Percentiles rank a stretch among this genome's conserved stretches.
These are phyloP conservation scores for Huntiella bhutanensis DNA, from an alignment of 2,329 filamentous ascomycete species.

Conservation along the genomic window DNA sequence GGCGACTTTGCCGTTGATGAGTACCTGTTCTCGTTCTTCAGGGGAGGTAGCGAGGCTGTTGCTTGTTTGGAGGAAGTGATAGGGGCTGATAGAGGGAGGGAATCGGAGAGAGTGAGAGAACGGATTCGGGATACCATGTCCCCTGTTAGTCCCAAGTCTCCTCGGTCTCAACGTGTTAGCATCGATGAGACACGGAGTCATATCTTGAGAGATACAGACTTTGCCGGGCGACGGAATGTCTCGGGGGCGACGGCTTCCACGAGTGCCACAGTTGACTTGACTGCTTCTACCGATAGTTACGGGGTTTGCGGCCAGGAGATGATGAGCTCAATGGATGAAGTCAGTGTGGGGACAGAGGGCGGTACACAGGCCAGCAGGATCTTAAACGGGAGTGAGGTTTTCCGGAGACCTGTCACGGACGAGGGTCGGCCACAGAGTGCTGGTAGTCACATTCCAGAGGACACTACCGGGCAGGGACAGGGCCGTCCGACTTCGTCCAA, in stretches of 20 bases:
- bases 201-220: no score
- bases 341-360: slow-evolving; percentile 27
- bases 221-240: no score
- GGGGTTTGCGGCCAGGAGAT: slow-evolving; percentile 52
- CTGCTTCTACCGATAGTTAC: slow-evolving; percentile 55
- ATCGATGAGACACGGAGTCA: neutral
- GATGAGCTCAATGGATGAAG: slow-evolving; percentile 53
- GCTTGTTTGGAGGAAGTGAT: slow-evolving; percentile 34
- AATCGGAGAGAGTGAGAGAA: slow-evolving; percentile 43
- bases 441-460: neutral
- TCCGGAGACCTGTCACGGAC: slow-evolving; percentile 23
- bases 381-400: slow-evolving; percentile 68
- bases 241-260: slow-evolving; percentile 10
- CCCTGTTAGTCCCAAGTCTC: slow-evolving; percentile 1
- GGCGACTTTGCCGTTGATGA: slow-evolving; percentile 93
- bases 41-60: slow-evolving; percentile 65
- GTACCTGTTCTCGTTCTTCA: slow-evolving; percentile 97
- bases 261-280: slow-evolving; percentile 28
- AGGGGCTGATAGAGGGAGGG: no score
- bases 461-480: neutral
- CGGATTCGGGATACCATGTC: slow-evolving; percentile 18
- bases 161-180: neutral
- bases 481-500: neutral
- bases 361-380: slow-evolving; percentile 56
- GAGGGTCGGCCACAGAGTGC: neutral